A percentile compares a stretch with the other conserved stretches of the same genome.
Evolutionary conservation across 805 yeast species (phyloP).

Genomic region (Lipomyces sp.): DNA sequence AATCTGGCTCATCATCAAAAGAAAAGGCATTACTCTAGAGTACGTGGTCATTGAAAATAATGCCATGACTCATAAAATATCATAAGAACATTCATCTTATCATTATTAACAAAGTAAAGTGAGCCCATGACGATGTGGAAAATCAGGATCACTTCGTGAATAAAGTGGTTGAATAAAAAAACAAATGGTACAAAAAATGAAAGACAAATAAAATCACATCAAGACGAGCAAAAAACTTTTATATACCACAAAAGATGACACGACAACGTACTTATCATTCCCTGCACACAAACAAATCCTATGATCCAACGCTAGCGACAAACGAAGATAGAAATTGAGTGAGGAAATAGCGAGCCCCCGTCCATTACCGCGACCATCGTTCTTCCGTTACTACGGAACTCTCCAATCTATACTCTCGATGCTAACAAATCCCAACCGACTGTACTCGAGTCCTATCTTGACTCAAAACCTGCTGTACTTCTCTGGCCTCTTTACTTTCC

Average conservation of each 20-base stretch:
- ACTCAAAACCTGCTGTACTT: neutral
- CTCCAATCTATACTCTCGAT: neutral
- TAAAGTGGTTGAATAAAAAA: neutral
- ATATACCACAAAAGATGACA: neutral
- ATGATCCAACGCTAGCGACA: neutral
- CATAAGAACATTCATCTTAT: neutral
- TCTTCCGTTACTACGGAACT: neutral
- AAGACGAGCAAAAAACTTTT: constrained; percentile 1
- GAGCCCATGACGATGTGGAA: neutral
- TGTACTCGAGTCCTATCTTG: neutral
- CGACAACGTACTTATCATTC: neutral
- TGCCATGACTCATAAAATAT: neutral
- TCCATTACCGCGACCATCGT: neutral
- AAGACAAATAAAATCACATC: neutral
- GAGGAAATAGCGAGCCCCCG: neutral
- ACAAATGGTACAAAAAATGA: neutral
- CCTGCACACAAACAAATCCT: neutral
- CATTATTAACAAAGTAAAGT: neutral
- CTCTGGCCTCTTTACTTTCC: constrained; percentile 9
- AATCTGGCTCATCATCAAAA: no score
- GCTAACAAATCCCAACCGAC: neutral
- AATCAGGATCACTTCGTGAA: neutral
- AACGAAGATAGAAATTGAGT: neutral
- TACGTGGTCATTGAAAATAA: no score
- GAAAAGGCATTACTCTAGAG: no score